phyloP scores from a whole-genome alignment of 371 early-diverging fungal genomes.

The Saksenaea vasiformis region DNA sequence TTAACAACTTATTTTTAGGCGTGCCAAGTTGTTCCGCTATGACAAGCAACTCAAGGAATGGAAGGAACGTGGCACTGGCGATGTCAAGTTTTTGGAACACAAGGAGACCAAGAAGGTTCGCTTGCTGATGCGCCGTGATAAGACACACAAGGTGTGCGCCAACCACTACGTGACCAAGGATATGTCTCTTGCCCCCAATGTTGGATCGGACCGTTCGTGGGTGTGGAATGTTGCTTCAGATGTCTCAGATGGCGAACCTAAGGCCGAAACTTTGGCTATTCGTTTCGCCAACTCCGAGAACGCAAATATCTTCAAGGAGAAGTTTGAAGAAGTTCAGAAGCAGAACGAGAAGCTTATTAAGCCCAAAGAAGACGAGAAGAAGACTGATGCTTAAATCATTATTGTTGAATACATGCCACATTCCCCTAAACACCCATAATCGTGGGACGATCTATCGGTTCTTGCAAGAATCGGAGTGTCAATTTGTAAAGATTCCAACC shows the following conservation, averaged over 20 bases:
- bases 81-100: constrained; percentile 93
- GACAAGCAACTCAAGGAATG: constrained; percentile 88
- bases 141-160: constrained; percentile 97
- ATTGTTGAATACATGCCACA: neutral
- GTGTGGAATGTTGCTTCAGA: constrained; percentile 92
- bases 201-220: constrained; percentile 98
- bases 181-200: constrained; percentile 89
- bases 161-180: constrained; percentile 93
- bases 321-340: constrained; percentile 52
- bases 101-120: constrained; percentile 86
- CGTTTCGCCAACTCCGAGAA: constrained; percentile 95
- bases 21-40: constrained; percentile 97
- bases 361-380: constrained; percentile 28
- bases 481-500: too few species aligned
- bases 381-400: constrained; percentile 18
- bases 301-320: constrained; percentile 54
- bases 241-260: constrained; percentile 85
- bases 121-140: constrained; percentile 96
- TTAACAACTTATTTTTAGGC: constrained; percentile 60
- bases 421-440: neutral
- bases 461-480: too few species aligned
- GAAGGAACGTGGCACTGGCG: constrained; percentile 99
- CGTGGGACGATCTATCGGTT: too few species aligned
- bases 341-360: constrained; percentile 22
- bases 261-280: constrained; percentile 89